Conservation (phyloP, 768 basidiomycete genomes). For the Lyophyllum shimeji region DNA sequence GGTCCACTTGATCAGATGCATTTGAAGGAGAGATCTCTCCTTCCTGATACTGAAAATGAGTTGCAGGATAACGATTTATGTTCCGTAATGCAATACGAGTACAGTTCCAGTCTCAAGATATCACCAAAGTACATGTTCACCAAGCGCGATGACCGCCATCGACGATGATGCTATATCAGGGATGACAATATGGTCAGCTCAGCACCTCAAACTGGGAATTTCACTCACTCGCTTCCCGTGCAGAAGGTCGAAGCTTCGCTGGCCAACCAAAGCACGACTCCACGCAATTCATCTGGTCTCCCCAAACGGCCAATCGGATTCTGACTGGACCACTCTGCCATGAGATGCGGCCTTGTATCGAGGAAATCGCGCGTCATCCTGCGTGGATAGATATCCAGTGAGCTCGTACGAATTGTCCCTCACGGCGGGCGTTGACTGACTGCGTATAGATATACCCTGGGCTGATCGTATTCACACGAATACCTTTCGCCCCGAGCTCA, state of each 20-base stretch:
- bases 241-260: conserved; percentile 9
- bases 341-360: conserved; percentile 51
- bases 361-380: conserved; percentile 66
- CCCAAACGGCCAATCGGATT: conserved; percentile 71
- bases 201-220: not conserved
- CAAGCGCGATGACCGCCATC: conserved; percentile 7
- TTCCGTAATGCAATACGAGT: not conserved
- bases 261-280: conserved; percentile 31
- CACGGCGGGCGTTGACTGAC: conserved; percentile 26
- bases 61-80: no score
- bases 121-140: not conserved
- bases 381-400: not conserved
- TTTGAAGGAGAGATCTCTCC: no score
- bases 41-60: no score
- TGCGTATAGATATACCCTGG: conserved; percentile 73
- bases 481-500: conserved; percentile 64
- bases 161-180: conserved; percentile 2
- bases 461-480: conserved; percentile 71
- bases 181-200: not conserved
- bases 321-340: conserved; percentile 53
- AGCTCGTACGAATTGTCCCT: not conserved
- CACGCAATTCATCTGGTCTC: conserved; percentile 65
- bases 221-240: conserved; percentile 10
- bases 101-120: not conserved
- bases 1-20: not conserved